phyloP scores from a whole-genome alignment of 2,329 filamentous ascomycete genomes.

The Chrysoporthe austroafricana region DNA sequence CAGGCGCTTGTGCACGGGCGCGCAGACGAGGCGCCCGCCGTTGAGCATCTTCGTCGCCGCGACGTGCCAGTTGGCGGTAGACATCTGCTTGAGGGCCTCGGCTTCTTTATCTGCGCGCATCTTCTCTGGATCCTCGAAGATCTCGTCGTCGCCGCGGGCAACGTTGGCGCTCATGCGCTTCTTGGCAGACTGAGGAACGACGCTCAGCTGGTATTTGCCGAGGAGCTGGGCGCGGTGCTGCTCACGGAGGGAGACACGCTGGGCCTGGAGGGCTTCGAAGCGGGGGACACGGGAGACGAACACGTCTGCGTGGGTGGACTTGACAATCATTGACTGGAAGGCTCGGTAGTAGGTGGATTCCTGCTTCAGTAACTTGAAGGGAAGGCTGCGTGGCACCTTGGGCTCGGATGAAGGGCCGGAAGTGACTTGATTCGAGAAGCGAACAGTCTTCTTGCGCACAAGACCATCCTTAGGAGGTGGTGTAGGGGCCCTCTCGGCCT shows the following conservation, averaged over 20 bases:
- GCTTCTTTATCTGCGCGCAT: slow-evolving; percentile 75
- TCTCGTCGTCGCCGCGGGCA: slow-evolving; percentile 69
- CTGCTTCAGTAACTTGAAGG: slow-evolving; percentile 56
- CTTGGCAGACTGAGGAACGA: slow-evolving; percentile 69
- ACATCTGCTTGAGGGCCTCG: slow-evolving; percentile 76
- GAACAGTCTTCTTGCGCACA: slow-evolving; percentile 71
- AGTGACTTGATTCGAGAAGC: slow-evolving; percentile 65
- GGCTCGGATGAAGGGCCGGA: slow-evolving; percentile 40
- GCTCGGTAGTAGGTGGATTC: slow-evolving; percentile 88
- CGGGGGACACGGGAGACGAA: slow-evolving; percentile 85
- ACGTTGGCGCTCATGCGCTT: slow-evolving; percentile 74
- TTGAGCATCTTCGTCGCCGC: slow-evolving; percentile 64
- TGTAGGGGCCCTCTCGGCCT: slow-evolving; percentile 36
- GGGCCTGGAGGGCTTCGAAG: slow-evolving; percentile 85
- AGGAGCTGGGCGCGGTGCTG: slow-evolving; percentile 80
- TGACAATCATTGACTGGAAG: slow-evolving; percentile 75
- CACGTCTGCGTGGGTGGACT: slow-evolving; percentile 69
- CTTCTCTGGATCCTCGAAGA: slow-evolving; percentile 66
- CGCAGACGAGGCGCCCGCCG: slow-evolving; percentile 66
- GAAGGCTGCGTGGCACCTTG: slow-evolving; percentile 52
- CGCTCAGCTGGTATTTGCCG: slow-evolving; percentile 81
- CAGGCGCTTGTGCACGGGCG: slow-evolving; percentile 66
- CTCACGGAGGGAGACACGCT: slow-evolving; percentile 73
- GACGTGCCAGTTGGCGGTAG: slow-evolving; percentile 63
- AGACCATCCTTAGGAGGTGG: slow-evolving; percentile 32